Evolutionary conservation across 805 yeast genomes (phyloP).

Genomic region (Dipodascopsis uninucleata): DNA sequence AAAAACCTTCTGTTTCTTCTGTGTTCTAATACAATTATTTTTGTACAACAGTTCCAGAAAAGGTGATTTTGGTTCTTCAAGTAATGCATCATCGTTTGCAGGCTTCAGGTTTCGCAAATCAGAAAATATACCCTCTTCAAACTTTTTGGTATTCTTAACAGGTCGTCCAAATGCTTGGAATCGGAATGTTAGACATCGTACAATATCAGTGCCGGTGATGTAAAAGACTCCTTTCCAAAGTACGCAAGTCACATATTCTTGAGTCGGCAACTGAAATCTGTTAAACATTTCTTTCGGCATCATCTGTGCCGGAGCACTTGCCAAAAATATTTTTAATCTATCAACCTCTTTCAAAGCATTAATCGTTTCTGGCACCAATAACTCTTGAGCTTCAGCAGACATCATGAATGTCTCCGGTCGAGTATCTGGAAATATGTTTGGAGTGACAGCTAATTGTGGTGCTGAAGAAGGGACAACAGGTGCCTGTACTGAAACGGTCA

Average conservation of each 20-base stretch:
- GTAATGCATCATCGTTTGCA: conserved; percentile 67
- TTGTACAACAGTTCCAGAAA: conserved; percentile 80
- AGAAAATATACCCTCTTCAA: conserved; percentile 93
- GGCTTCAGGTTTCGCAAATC: conserved; percentile 83
- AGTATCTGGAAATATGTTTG: conserved; percentile 13
- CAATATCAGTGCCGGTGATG: conserved; percentile 94
- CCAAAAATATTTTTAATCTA: conserved; percentile 70
- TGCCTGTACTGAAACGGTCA: too few species aligned
- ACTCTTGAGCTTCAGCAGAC: conserved; percentile 29
- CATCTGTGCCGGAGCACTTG: conserved; percentile 95
- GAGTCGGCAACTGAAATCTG: conserved; percentile 77
- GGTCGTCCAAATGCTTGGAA: conserved; percentile 87
- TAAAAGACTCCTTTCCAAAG: conserved; percentile 87
- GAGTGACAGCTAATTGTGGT: conserved; percentile 12
- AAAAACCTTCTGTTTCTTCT: conserved; percentile 93
- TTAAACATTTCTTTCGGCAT: conserved; percentile 81
- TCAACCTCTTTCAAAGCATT: conserved; percentile 24
- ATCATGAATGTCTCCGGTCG: conserved; percentile 29
- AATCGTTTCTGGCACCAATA: conserved; percentile 21
- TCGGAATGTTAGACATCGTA: conserved; percentile 82
- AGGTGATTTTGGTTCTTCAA: conserved; percentile 82
- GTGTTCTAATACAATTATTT: conserved; percentile 85
- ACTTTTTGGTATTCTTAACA: conserved; percentile 81
- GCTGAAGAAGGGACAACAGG: conserved; percentile 1
- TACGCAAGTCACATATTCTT: conserved; percentile 92